Conservation (phyloP, 2,329 filamentous ascomycete species). For the Pseudomassariella vexata region DNA sequence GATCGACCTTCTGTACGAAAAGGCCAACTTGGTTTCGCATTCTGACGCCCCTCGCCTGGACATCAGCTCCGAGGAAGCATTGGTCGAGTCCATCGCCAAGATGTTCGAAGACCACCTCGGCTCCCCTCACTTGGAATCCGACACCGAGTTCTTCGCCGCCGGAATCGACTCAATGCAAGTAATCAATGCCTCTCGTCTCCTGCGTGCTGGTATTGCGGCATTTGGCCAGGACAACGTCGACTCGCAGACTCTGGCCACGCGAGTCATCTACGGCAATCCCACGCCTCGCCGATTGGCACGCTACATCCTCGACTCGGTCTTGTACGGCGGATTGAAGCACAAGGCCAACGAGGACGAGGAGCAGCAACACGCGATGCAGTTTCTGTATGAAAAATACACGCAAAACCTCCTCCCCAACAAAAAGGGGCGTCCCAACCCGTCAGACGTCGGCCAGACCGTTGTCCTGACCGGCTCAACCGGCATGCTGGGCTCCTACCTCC, state of each 20-base stretch:
- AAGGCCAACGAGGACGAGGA: slow-evolving; percentile 14
- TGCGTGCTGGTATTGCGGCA: slow-evolving; percentile 26
- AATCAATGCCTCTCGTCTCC: slow-evolving; percentile 28
- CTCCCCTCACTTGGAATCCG: slow-evolving; percentile 18
- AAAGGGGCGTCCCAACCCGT: slow-evolving; percentile 20
- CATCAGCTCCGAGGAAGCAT: slow-evolving; percentile 18
- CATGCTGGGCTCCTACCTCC: slow-evolving; percentile 40
- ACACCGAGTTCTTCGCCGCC: slow-evolving; percentile 30
- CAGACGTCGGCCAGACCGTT: slow-evolving; percentile 31
- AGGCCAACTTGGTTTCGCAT: slow-evolving; percentile 7
- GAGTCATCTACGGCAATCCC: slow-evolving; percentile 32
- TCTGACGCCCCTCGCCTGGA: slow-evolving; percentile 19
- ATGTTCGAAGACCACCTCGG: slow-evolving; percentile 23
- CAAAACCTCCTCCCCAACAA: slow-evolving; percentile 17
- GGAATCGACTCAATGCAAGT: slow-evolving; percentile 37
- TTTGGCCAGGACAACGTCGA: slow-evolving; percentile 26
- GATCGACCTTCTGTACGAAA: slow-evolving; percentile 35
- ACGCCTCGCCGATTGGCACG: slow-evolving; percentile 27
- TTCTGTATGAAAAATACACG: slow-evolving; percentile 29
- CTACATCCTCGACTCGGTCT: slow-evolving; percentile 22
- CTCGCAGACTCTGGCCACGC: slow-evolving; percentile 27
- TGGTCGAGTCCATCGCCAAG: slow-evolving; percentile 22
- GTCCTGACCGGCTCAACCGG: slow-evolving; percentile 44
- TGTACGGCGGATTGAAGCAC: slow-evolving; percentile 8
- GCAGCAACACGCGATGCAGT: slow-evolving; percentile 27